These are phyloP conservation scores for Peterozyma xylosa DNA, from an alignment of 805 yeast genomes.

Conservation along the genomic window DNA sequence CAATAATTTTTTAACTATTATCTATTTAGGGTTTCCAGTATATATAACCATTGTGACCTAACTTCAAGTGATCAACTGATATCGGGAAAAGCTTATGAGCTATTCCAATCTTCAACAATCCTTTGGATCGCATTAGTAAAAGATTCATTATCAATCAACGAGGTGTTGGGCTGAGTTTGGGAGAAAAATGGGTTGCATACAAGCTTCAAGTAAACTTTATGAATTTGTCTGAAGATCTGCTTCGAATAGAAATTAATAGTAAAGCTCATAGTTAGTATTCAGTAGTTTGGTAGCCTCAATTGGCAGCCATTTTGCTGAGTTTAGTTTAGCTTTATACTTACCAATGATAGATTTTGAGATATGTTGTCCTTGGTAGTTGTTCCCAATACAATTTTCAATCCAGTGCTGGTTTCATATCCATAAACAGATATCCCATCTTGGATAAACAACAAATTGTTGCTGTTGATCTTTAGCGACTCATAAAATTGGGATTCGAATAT, in stretches of 20 bases:
- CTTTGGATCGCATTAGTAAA: constrained; percentile 20
- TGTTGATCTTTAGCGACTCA: constrained; percentile 23
- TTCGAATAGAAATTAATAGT: constrained; percentile 1
- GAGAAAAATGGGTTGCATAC: constrained; percentile 59
- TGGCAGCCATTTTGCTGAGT: too few species aligned
- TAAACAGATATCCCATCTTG: constrained; percentile 63
- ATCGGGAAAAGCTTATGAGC: constrained; percentile 3
- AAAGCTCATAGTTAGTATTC: constrained; percentile 2
- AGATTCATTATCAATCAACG: constrained; percentile 18
- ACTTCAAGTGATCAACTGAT: not conserved
- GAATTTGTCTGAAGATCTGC: constrained; percentile 32
- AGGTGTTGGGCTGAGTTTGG: constrained; percentile 19
- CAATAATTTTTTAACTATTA: not conserved
- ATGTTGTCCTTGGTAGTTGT: constrained; percentile 24
- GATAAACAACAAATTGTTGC: constrained; percentile 45
- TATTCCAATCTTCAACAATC: constrained; percentile 18
- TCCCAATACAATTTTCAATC: constrained; percentile 60
- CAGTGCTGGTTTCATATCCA: constrained; percentile 64
- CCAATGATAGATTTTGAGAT: constrained; percentile 14
- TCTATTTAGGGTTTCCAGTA: not conserved
- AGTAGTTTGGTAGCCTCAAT: not conserved
- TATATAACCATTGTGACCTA: constrained; percentile 1
- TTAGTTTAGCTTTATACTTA: constrained; percentile 2
- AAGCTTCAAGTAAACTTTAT: constrained; percentile 44
- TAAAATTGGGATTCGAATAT: constrained; percentile 47